Conservation (phyloP, 139 green algal genomes). For the Nannochloris sp. region DNA sequence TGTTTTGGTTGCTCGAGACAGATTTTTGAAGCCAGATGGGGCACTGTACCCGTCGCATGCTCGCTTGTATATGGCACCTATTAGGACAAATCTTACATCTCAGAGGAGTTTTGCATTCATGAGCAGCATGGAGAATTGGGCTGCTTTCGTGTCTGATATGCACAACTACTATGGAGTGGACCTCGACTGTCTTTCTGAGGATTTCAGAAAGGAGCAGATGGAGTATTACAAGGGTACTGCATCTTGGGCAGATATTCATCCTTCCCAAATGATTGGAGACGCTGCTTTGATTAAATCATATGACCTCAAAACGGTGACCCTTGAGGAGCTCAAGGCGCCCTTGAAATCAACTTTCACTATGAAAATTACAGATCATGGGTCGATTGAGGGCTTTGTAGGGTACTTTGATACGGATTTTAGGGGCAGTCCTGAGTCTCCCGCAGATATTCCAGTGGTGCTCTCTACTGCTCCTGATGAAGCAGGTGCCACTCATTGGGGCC, state of each 20-base stretch:
- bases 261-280: constrained; percentile 63
- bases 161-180: constrained; percentile 70
- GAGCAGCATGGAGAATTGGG: constrained; percentile 72
- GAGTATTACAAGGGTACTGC: constrained; percentile 77
- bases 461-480: constrained; percentile 77
- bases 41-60: constrained; percentile 89
- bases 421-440: constrained; percentile 54
- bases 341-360: constrained; percentile 42
- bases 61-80: constrained; percentile 77
- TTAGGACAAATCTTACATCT: constrained; percentile 37
- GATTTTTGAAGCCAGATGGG: constrained; percentile 85
- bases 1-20: constrained; percentile 80
- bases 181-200: constrained; percentile 54
- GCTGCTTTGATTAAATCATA: constrained; percentile 65
- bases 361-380: constrained; percentile 47
- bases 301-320: constrained; percentile 72
- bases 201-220: constrained; percentile 54
- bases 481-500: constrained; percentile 87
- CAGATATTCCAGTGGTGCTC: constrained; percentile 57
- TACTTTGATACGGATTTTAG: constrained; percentile 85
- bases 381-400: constrained; percentile 72
- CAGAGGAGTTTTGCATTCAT: constrained; percentile 14
- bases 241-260: constrained; percentile 78
- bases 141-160: constrained; percentile 75
- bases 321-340: constrained; percentile 69